Percentiles rank a stretch among this genome's conserved stretches.
phyloP scores from a whole-genome alignment of 2,329 filamentous ascomycete genomes.

The Aspergillus sclerotialis region DNA sequence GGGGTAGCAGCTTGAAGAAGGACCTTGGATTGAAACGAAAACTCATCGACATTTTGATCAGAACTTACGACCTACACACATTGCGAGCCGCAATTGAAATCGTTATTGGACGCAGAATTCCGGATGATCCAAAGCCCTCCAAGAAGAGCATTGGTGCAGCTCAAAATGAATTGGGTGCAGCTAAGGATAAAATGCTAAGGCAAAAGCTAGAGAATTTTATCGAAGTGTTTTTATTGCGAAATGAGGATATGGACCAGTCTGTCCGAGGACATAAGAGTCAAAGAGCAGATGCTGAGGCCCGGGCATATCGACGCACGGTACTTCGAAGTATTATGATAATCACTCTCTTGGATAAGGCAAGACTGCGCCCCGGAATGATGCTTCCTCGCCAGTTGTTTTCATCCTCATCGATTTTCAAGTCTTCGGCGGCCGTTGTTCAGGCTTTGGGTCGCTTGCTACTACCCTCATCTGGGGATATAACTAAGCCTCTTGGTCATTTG shows the following conservation, averaged over 20 bases:
- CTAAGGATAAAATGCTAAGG: conserved; percentile 24
- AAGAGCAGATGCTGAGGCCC: conserved; percentile 37
- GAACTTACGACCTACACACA: conserved; percentile 48
- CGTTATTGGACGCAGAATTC: conserved; percentile 50
- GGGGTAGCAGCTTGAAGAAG: conserved; percentile 42
- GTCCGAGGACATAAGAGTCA: conserved; percentile 15
- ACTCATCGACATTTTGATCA: conserved; percentile 52
- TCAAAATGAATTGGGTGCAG: not conserved
- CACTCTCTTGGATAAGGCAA: conserved; percentile 51
- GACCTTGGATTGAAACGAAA: conserved; percentile 53
- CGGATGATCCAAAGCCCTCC: conserved; percentile 10
- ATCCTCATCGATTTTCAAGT: conserved; percentile 47
- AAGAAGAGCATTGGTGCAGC: conserved; percentile 1
- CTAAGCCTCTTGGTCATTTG: conserved; percentile 48
- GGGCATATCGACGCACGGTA: conserved; percentile 50
- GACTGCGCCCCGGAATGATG: conserved; percentile 26
- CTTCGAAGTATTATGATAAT: conserved; percentile 55
- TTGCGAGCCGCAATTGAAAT: conserved; percentile 51
- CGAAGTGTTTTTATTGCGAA: conserved; percentile 51
- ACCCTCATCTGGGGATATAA: conserved; percentile 53
- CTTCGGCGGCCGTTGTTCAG: conserved; percentile 48
- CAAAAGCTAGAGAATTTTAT: conserved; percentile 47
- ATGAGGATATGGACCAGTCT: conserved; percentile 46
- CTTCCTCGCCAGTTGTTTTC: conserved; percentile 45
- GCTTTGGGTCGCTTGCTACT: conserved; percentile 48